These are phyloP conservation scores for Sporothrix humicola DNA, from an alignment of 2,329 filamentous ascomycete species.

Conservation along the genomic window DNA sequence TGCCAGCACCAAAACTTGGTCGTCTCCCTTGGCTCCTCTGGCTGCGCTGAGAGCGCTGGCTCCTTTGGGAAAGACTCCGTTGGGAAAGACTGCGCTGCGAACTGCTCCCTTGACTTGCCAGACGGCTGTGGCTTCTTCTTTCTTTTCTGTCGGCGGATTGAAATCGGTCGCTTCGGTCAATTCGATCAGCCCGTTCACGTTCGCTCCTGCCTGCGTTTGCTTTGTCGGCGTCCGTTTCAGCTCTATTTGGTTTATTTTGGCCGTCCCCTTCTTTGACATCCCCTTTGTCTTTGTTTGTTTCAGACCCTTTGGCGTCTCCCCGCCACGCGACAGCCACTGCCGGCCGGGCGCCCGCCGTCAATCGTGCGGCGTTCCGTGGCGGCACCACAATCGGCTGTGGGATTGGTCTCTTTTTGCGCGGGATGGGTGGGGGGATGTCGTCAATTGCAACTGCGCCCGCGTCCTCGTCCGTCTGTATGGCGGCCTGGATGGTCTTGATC, in stretches of 20 bases:
- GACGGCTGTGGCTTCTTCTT: constrained; percentile 1
- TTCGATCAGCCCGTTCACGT: too few relatives aligned
- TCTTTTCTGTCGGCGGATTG: not conserved
- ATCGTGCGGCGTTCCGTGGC: constrained; percentile 5
- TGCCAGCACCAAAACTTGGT: not conserved
- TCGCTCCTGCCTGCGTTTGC: too few relatives aligned
- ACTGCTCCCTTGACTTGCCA: constrained; percentile 13
- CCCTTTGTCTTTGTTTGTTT: not conserved
- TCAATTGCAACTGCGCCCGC: not conserved
- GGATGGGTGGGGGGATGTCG: not conserved
- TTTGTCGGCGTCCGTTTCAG: not conserved
- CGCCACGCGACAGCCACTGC: not conserved
- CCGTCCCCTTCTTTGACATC: constrained; percentile 8
- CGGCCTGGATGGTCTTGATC: not conserved
- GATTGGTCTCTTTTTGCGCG: constrained; percentile 34
- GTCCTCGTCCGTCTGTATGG: too few relatives aligned
- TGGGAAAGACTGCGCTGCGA: too few relatives aligned
- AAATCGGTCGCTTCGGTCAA: not conserved
- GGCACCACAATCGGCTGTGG: constrained; percentile 47
- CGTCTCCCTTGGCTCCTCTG: constrained; percentile 15
- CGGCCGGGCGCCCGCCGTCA: not conserved
- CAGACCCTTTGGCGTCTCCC: not conserved
- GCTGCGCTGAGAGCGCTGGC: not conserved
- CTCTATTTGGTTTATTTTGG: not conserved
- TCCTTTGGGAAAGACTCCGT: too few relatives aligned